A percentile compares a stretch with the other conserved stretches of the same genome.
phyloP scores from a whole-genome alignment of 2,329 filamentous ascomycete genomes.

The Elsinoe australis region DNA sequence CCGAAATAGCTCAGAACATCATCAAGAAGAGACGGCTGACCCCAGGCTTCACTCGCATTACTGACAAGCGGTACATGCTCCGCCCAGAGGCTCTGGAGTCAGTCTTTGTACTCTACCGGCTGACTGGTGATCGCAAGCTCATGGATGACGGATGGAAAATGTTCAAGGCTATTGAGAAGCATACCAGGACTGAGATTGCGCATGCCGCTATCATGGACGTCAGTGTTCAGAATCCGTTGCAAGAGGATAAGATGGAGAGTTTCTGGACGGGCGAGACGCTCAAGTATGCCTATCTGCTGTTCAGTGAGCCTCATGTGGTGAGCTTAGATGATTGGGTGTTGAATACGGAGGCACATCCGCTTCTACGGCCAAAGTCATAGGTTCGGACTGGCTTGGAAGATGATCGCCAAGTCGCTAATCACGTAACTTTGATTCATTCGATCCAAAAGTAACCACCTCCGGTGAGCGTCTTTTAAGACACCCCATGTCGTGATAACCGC shows the following conservation, averaged over 20 bases:
- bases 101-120: conserved; percentile 68
- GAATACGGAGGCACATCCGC: conserved; percentile 18
- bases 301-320: conserved; percentile 51
- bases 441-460: no score
- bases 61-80: conserved; percentile 55
- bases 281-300: conserved; percentile 60
- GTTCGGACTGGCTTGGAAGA: no score
- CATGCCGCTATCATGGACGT: conserved; percentile 62
- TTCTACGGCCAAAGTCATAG: conserved; percentile 7
- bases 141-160: conserved; percentile 66
- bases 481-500: no score
- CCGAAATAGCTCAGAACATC: conserved; percentile 25
- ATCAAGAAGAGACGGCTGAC: conserved; percentile 42
- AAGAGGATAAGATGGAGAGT: conserved; percentile 61
- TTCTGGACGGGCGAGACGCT: conserved; percentile 59
- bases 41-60: conserved; percentile 49
- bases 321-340: conserved; percentile 46
- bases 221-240: conserved; percentile 35
- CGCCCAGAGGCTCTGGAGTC: conserved; percentile 74
- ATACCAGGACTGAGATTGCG: conserved; percentile 55
- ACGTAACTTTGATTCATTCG: no score
- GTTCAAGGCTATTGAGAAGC: conserved; percentile 56
- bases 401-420: no score
- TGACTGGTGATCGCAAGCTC: conserved; percentile 60
- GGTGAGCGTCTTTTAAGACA: no score